phyloP scores from a whole-genome alignment of 2,329 filamentous ascomycete genomes.

The Ceratocystis cubensis region DNA sequence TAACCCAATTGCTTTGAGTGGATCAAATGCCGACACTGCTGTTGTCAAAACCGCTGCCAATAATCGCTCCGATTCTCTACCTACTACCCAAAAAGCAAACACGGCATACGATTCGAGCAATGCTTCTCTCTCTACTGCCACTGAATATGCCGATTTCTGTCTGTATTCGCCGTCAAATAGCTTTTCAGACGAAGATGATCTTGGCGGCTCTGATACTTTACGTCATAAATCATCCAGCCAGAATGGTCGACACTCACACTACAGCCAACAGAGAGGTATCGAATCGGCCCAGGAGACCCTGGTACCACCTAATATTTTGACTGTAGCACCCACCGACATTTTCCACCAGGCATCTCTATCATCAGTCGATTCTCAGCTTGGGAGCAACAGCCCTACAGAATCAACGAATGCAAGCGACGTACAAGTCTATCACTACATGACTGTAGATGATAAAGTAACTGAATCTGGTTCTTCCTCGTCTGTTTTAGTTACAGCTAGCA shows the following conservation, averaged over 20 bases:
- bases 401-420: background rate
- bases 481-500: background rate
- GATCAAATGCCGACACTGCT: background rate
- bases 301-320: background rate
- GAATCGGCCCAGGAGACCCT: background rate
- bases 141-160: conserved; percentile 43
- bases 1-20: background rate
- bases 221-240: too few relatives aligned
- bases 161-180: conserved; percentile 41
- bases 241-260: background rate
- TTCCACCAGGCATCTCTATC: background rate
- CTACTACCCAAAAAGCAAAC: background rate
- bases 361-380: background rate
- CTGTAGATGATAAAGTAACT: background rate
- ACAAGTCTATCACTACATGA: background rate
- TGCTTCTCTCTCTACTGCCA: background rate
- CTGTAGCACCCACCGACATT: background rate
- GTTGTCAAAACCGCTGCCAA: background rate
- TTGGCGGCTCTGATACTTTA: too few relatives aligned
- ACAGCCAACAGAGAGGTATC: background rate
- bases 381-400: background rate
- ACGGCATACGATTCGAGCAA: background rate
- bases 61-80: background rate
- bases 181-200: conserved; percentile 37
- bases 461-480: background rate